Percentiles rank a stretch among this genome's conserved stretches.
These are phyloP conservation scores for Gnomoniopsis smithogilvyi DNA, from an alignment of 2,329 filamentous ascomycete species.

Conservation along the genomic window DNA sequence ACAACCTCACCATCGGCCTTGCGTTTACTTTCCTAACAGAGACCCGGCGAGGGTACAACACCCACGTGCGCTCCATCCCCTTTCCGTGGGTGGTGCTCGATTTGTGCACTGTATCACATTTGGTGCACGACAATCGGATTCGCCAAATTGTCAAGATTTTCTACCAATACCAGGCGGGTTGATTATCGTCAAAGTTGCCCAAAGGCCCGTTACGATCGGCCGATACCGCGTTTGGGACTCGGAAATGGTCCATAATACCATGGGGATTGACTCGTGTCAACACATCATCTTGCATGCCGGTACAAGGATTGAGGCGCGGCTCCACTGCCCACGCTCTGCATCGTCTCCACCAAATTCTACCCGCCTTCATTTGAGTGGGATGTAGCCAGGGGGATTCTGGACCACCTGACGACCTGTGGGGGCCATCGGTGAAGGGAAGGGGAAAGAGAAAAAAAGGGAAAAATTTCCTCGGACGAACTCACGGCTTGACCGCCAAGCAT, in stretches of 20 bases:
- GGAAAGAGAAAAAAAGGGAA: too few species aligned
- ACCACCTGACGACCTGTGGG: not conserved
- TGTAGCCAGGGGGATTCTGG: constrained; percentile 1
- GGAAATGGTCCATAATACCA: not conserved
- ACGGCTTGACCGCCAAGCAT: not conserved
- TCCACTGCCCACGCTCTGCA: constrained; percentile 10
- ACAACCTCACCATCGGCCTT: not conserved
- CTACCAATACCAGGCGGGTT: not conserved
- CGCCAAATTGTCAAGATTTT: not conserved
- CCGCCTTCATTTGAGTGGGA: constrained; percentile 10
- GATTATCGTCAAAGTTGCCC: constrained; percentile 6
- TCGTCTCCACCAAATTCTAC: constrained; percentile 6
- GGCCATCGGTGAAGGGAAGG: not conserved
- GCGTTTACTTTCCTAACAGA: not conserved
- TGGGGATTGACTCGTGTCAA: constrained; percentile 11
- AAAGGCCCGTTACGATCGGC: not conserved
- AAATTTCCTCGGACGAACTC: not conserved
- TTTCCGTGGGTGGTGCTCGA: not conserved
- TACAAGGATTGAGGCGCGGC: constrained; percentile 4
- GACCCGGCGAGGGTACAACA: not conserved
- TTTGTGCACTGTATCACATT: not conserved
- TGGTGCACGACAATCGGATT: not conserved
- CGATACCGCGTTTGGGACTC: constrained; percentile 11
- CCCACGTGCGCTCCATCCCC: not conserved
- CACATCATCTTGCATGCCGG: constrained; percentile 15